Conservation (phyloP, 2,329 filamentous ascomycete species). For the Parastagonospora nodorum region DNA sequence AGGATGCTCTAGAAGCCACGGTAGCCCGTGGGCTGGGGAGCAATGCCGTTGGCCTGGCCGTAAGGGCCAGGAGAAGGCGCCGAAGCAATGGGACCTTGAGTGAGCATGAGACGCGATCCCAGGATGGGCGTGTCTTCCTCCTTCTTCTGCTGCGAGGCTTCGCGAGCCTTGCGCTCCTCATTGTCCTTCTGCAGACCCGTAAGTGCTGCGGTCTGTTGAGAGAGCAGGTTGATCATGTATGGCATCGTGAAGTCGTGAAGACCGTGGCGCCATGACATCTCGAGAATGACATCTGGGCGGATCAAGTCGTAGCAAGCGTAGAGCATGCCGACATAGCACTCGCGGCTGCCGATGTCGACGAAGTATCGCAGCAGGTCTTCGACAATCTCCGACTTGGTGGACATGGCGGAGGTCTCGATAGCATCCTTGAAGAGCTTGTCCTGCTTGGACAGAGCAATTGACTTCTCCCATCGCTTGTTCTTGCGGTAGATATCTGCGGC, state of each 20-base stretch:
- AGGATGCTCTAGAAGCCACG: constrained; percentile 39
- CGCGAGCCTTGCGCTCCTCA: constrained; percentile 80
- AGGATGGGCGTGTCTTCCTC: constrained; percentile 95
- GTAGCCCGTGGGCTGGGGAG: constrained; percentile 78
- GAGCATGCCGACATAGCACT: constrained; percentile 99
- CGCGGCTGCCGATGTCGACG: constrained; percentile 97
- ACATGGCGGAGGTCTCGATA: constrained; percentile 95
- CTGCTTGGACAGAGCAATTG: constrained; percentile 95
- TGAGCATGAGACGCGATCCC: constrained; percentile 91
- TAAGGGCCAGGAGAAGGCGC: constrained; percentile 70
- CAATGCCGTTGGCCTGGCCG: constrained; percentile 83
- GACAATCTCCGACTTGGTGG: constrained; percentile 86
- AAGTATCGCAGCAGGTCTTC: constrained; percentile 98
- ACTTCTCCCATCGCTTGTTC: constrained; percentile 99
- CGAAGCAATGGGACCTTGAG: constrained; percentile 73
- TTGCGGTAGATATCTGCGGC: constrained; percentile 98
- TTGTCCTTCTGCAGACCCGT: constrained; percentile 90
- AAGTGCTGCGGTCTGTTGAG: constrained; percentile 87
- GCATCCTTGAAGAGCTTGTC: constrained; percentile 99
- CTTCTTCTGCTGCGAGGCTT: constrained; percentile 79
- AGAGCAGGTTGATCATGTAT: constrained; percentile 98
- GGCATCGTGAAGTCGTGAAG: constrained; percentile 98
- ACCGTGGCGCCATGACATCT: constrained; percentile 95
- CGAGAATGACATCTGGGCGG: constrained; percentile 87
- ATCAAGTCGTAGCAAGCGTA: constrained; percentile 99